phyloP scores from a whole-genome alignment of 345 rosid genomes.

The Salix brachista region DNA sequence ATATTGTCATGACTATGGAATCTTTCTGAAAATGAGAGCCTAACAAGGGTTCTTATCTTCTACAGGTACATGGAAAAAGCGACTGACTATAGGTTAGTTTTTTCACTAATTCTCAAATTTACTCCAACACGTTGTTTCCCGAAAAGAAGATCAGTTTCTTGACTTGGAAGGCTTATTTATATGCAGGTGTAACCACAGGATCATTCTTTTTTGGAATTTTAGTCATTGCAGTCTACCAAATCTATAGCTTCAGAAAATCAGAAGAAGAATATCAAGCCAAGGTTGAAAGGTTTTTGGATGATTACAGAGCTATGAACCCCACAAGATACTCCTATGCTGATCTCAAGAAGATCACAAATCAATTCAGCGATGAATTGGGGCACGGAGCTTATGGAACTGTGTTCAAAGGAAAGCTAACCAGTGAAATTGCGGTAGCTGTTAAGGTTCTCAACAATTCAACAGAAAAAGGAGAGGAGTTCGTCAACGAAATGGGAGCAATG shows the following conservation, averaged over 20 bases:
- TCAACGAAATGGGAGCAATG: conserved; percentile 3
- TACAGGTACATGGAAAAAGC: no score
- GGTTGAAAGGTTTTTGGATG: conserved; percentile 11
- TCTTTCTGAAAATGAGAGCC: background rate
- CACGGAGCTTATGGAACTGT: conserved; percentile 12
- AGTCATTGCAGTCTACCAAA: background rate
- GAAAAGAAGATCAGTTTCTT: background rate
- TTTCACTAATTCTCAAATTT: background rate
- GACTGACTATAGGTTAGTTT: background rate
- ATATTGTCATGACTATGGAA: no score
- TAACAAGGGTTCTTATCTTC: no score
- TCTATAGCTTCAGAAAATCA: background rate
- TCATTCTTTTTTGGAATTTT: background rate
- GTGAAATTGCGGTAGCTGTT: conserved; percentile 10
- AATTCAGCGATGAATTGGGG: background rate
- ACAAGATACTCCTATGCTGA: conserved; percentile 8
- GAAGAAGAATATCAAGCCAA: conserved; percentile 4
- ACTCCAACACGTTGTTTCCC: background rate
- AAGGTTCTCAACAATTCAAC: background rate
- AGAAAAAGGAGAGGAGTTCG: conserved; percentile 9
- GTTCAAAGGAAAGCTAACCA: conserved; percentile 8
- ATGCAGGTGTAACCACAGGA: background rate
- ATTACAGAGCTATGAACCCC: conserved; percentile 11
- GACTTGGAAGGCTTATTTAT: background rate
- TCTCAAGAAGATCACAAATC: conserved; percentile 5